Percentiles rank a stretch among this genome's conserved stretches.
Evolutionary conservation across 371 early-diverging fungal genomes (phyloP).

Genomic region (Mortierella sp.): DNA sequence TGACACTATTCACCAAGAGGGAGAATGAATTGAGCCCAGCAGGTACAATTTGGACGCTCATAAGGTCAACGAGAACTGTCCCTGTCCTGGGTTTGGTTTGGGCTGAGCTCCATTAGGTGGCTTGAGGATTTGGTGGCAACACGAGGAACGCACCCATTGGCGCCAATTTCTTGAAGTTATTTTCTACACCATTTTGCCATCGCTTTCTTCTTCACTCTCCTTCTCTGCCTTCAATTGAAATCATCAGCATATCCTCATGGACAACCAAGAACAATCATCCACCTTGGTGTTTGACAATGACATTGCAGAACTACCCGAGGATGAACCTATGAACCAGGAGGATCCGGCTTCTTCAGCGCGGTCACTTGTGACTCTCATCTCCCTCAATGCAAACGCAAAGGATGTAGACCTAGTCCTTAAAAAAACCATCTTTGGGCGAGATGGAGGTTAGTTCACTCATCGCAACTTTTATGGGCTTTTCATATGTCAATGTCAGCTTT

Average conservation of each 20-base stretch:
- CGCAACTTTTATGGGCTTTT: no score
- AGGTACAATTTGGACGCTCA: no score
- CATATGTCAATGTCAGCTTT: background rate
- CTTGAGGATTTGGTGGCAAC: no score
- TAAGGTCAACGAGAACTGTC: no score
- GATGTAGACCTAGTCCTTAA: constrained; percentile 14
- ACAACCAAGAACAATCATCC: background rate
- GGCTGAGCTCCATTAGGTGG: no score
- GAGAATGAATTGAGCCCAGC: no score
- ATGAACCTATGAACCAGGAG: background rate
- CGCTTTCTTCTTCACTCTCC: background rate
- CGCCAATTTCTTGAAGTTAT: background rate
- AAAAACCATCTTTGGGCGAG: constrained; percentile 30
- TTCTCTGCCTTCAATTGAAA: background rate
- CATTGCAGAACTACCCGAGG: constrained; percentile 32
- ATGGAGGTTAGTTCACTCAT: constrained; percentile 16
- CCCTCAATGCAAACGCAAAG: constrained; percentile 10
- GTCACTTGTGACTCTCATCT: constrained; percentile 13
- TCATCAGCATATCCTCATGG: background rate
- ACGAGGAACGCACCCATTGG: background rate
- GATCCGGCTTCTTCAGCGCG: background rate
- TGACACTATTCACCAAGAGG: no score
- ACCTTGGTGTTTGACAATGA: constrained; percentile 18
- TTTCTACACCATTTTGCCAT: background rate
- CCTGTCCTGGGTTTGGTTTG: no score